Evolutionary conservation across 208 protist genomes (phyloP), one percentile per base, ranked within the genome.

Genomic region (Trypanosoma vivax): DNA sequence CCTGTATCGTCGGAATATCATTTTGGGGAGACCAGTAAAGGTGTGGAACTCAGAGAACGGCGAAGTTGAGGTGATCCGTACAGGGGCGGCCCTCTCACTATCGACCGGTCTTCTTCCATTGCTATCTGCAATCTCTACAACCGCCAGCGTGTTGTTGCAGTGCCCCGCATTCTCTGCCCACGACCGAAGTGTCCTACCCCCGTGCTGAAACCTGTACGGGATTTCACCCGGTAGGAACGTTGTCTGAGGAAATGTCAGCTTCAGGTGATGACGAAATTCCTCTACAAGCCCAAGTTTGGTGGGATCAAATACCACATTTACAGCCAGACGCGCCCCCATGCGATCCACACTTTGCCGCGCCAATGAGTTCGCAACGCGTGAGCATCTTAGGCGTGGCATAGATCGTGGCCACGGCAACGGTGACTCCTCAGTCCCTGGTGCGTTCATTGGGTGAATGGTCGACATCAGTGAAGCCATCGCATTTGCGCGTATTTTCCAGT

Each of bases 191-290:
- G 24, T 39, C 47, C 10, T 53, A n/a, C 76, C 76, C 28, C 55
- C 33, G 24, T 67, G 53, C 24, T 78, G 71, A 30, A 77, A 59
- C 2, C 53, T 42, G 58, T 74, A 79, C 10, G 68, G 58, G 35
- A 79, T 70, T 5, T 62, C 37, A 39, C 34, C 34, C 18, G 76
- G 60, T n/a, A 60, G 18, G 43, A 50, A 58, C 7, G 27, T 59
- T 27, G 3, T 11, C 11, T 50, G 37, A 16, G 49, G 40, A 24
- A 23, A 30, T 27, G 9, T 45, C 10, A 41, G 27, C 27, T 64
- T 64, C 5, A 43, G 21, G 16, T 49, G 41, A 35, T 29, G 47
- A 30, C 65, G 65, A 27, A 57, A 65, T 9, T 10, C 5, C 33
- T 71, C 65, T 13, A 71, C 31, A 7, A 57, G 2, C 18, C 16